These are phyloP conservation scores for Trebouxia sp. DNA, from an alignment of 139 green algal genomes.

Conservation along the genomic window DNA sequence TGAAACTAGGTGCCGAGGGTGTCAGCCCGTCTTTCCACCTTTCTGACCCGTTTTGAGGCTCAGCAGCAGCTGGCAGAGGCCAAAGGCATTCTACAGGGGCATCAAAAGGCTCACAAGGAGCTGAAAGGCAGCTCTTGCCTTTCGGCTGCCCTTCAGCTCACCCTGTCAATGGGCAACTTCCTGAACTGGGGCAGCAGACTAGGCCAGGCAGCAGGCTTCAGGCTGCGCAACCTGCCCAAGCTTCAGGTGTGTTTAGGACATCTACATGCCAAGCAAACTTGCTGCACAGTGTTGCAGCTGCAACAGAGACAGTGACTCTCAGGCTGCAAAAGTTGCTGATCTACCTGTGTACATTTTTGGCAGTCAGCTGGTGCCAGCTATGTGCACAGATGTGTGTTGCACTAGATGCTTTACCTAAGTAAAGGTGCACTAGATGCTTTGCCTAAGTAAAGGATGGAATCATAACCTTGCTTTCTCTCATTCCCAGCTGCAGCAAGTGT, in stretches of 20 bases:
- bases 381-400: too few species aligned
- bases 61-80: constrained; percentile 34
- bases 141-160: constrained; percentile 30
- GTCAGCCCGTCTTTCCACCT: constrained; percentile 39
- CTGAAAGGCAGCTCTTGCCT: constrained; percentile 35
- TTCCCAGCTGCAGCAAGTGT: too few species aligned
- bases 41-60: constrained; percentile 35
- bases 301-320: too few species aligned
- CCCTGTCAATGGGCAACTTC: constrained; percentile 51
- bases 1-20: constrained; percentile 40
- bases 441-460: too few species aligned
- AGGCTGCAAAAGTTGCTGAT: too few species aligned
- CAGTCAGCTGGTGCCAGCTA: too few species aligned
- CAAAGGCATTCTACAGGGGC: constrained; percentile 30
- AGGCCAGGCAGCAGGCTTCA: constrained; percentile 45
- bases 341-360: too few species aligned
- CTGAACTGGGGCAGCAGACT: constrained; percentile 49
- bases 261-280: too few species aligned
- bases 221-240: constrained; percentile 38
- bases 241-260: constrained; percentile 32
- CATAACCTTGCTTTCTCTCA: too few species aligned
- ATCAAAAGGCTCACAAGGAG: constrained; percentile 39
- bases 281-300: too few species aligned
- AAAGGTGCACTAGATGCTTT: too few species aligned
- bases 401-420: too few species aligned